Conservation (phyloP, 371 early-diverging fungal genomes). For the Umbelopsis sp. region DNA sequence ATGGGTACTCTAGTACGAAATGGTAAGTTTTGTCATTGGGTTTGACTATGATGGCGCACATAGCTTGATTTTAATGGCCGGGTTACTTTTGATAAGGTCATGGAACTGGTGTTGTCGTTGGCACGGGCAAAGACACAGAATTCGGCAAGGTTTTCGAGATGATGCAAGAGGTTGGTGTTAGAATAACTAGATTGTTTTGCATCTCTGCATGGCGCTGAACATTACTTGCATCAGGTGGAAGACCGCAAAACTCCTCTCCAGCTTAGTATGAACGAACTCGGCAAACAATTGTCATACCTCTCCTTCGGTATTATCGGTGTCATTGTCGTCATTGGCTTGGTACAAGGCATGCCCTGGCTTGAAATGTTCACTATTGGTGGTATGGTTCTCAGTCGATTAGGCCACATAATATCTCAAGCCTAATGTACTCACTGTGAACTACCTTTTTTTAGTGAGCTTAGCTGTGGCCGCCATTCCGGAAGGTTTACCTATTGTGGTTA, state of each 20-base stretch:
- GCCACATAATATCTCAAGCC: background rate
- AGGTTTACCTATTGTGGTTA: conserved; percentile 91
- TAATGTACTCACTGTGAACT: background rate
- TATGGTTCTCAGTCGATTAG: conserved; percentile 18
- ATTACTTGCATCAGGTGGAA: conserved; percentile 57
- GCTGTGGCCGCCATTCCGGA: conserved; percentile 97
- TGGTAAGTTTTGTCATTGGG: conserved; percentile 37
- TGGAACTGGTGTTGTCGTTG: conserved; percentile 83
- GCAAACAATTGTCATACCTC: conserved; percentile 80
- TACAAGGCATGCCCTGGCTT: conserved; percentile 87
- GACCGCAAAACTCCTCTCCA: conserved; percentile 85
- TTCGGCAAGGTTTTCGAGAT: conserved; percentile 84
- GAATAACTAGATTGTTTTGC: background rate
- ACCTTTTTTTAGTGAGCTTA: conserved; percentile 60
- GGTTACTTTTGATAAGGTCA: conserved; percentile 44
- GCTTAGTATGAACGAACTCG: conserved; percentile 85
- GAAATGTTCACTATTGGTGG: conserved; percentile 96
- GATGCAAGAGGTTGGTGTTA: conserved; percentile 73
- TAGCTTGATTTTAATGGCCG: background rate
- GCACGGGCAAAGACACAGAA: conserved; percentile 86
- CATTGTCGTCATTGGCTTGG: conserved; percentile 86
- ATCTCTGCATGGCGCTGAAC: background rate
- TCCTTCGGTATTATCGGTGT: conserved; percentile 90
- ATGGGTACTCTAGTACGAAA: conserved; percentile 88
- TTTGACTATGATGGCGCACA: background rate